Evolutionary conservation across 805 yeast species (phyloP), one percentile per base, ranked within the genome.

Genomic region (Wickerhamomyces hampshirensis): DNA sequence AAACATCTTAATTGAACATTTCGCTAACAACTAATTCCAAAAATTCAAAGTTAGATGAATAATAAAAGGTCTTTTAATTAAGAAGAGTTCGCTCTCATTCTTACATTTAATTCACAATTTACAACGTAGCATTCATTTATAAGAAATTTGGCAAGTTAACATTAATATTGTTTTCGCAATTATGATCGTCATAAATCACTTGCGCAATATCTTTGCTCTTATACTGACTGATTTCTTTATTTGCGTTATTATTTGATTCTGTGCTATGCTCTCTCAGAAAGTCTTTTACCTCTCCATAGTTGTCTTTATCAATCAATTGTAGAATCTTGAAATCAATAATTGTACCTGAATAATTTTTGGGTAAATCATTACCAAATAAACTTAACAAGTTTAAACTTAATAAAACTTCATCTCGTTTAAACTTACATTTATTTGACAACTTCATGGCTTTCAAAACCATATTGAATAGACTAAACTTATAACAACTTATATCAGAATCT

Each of bases 1-100:
- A 77, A 75, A 80, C 77, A 83, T 86, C 73, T 81, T 93, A 69
- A 80, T 93, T 71, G 94, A 88, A 73, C 89, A 87, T 81, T 87
- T 91, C 74, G 80, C 94, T 62, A 84, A 84, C 69, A 84, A 84
- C 67, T 88, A 85, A 72, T 80, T 83, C 11, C 11, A 11, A 21
- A 21, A 21, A 21, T 11, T 21, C 24, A 21, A 21, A 11, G n/a
- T n/a, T n/a, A n/a, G n/a, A n/a, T n/a, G n/a, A n/a, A n/a, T n/a
- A n/a, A n/a, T n/a, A n/a, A n/a, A 28, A 19, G 14, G 14, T n/a
- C 14, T 6, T 8, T 29, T 26, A 17, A 19, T 16, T 21, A 11
- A 21, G 24, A 21, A 21, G 24, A 21, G 24, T 21, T 21, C 7
- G 11, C 24, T 21, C 24, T 21, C 11, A 11, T 21, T 21, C 24